phyloP scores from a whole-genome alignment of 768 basidiomycete species.

The Termitomyces sp. region DNA sequence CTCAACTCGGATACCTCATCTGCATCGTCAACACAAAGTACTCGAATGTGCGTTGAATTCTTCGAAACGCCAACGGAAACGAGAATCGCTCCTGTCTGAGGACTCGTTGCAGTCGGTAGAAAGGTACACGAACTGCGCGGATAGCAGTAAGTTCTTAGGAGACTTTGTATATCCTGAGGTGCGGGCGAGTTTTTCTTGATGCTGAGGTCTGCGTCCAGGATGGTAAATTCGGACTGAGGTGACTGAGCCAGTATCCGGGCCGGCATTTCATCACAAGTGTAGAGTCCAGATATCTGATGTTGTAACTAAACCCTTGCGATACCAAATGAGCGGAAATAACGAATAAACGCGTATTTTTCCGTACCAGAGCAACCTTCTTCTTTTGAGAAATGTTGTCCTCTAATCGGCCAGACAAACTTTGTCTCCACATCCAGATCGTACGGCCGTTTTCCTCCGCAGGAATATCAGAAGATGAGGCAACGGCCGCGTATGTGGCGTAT shows the following conservation, averaged over 20 bases:
- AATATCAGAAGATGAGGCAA: conserved; percentile 46
- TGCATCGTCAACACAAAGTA: conserved; percentile 30
- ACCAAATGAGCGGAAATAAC: conserved; percentile 12
- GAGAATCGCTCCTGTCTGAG: conserved; percentile 20
- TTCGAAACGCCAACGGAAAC: conserved; percentile 20
- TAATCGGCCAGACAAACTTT: conserved; percentile 37
- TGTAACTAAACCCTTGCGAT: conserved; percentile 33
- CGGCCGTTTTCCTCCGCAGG: conserved; percentile 36
- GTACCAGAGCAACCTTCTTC: conserved; percentile 24
- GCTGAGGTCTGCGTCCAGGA: conserved; percentile 25
- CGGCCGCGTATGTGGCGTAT: conserved; percentile 54
- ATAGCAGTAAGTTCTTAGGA: conserved; percentile 26
- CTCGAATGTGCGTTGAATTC: conserved; percentile 20
- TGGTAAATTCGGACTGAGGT: conserved; percentile 24
- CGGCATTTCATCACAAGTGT: conserved; percentile 18
- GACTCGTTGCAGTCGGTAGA: conserved; percentile 17
- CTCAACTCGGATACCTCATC: conserved; percentile 27
- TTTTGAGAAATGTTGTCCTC: conserved; percentile 30
- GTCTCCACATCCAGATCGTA: conserved; percentile 62
- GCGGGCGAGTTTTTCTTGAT: conserved; percentile 18
- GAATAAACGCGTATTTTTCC: not conserved
- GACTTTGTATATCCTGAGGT: conserved; percentile 1
- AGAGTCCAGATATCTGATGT: conserved; percentile 30
- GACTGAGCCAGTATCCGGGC: conserved; percentile 26
- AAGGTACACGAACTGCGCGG: conserved; percentile 26